Percentiles rank a stretch among this genome's conserved stretches.
These are phyloP conservation scores for Vachellia pachyceras DNA, from an alignment of 306 rosid genomes.

Conservation along the genomic window DNA sequence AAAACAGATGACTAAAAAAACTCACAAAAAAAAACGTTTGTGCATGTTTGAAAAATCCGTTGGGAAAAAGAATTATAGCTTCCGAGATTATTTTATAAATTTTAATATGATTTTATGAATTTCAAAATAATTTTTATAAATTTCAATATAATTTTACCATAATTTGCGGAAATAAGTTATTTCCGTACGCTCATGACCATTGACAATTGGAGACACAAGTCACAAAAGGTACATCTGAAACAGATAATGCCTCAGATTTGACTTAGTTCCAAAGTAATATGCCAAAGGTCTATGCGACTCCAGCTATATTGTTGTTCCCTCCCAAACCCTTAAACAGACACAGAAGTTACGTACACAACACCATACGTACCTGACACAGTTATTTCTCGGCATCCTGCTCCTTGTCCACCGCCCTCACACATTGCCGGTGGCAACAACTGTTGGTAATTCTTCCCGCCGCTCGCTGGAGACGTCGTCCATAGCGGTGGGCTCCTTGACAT, in stretches of 20 bases:
- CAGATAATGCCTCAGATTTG: slow-evolving; percentile 5
- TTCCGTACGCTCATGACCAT: too few relatives aligned
- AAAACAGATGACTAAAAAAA: not conserved
- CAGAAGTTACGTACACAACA: not conserved
- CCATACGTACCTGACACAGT: slow-evolving; percentile 36
- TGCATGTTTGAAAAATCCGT: too few relatives aligned
- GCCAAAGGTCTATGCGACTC: not conserved
- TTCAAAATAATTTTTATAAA: too few relatives aligned
- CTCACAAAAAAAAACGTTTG: too few relatives aligned
- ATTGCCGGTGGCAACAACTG: slow-evolving; percentile 27
- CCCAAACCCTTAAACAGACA: slow-evolving; percentile 16
- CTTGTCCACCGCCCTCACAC: slow-evolving; percentile 29
- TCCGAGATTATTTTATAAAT: too few relatives aligned
- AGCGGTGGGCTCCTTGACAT: slow-evolving; percentile 43
- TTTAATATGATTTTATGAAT: too few relatives aligned
- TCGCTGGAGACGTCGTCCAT: slow-evolving; percentile 39
- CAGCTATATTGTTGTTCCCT: not conserved
- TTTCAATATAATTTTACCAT: too few relatives aligned
- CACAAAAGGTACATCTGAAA: too few relatives aligned
- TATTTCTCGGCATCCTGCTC: slow-evolving; percentile 48
- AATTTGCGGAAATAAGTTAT: too few relatives aligned
- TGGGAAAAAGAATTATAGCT: too few relatives aligned
- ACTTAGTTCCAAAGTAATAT: not conserved
- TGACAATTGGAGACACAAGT: too few relatives aligned
- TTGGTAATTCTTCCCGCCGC: not conserved